These are phyloP conservation scores for Polyplosphaeria fusca DNA, from an alignment of 495 filamentous ascomycete genomes.

Conservation along the genomic window DNA sequence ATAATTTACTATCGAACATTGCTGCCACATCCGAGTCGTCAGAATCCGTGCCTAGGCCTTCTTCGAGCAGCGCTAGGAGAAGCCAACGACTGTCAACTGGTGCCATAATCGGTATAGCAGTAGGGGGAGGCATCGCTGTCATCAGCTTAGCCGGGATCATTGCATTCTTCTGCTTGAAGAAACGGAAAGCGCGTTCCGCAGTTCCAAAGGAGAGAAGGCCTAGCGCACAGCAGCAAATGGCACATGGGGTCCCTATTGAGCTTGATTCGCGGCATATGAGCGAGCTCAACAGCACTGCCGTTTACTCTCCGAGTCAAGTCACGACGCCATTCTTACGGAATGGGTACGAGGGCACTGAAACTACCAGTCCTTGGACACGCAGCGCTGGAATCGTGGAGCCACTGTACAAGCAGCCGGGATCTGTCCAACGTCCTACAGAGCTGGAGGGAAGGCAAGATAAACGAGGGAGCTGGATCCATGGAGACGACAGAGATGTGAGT, in stretches of 20 bases:
- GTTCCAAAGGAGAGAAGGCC: not conserved
- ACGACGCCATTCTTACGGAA: slow-evolving; percentile 6
- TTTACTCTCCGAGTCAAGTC: slow-evolving; percentile 3
- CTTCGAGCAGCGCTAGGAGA: too few relatives aligned
- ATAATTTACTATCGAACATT: too few relatives aligned
- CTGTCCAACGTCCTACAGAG: too few relatives aligned
- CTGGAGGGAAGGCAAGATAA: too few relatives aligned
- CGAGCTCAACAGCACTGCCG: slow-evolving; percentile 3
- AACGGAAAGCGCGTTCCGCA: not conserved
- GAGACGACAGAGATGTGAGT: too few relatives aligned
- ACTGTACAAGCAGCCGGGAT: too few relatives aligned
- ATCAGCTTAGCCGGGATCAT: slow-evolving; percentile 2
- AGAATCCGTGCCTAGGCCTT: too few relatives aligned
- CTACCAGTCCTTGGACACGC: too few relatives aligned
- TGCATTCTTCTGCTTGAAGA: slow-evolving; percentile 2
- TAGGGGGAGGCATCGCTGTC: slow-evolving; percentile 4
- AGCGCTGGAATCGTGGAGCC: too few relatives aligned
- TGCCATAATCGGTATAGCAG: slow-evolving; percentile 16
- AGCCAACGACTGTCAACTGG: slow-evolving; percentile 7
- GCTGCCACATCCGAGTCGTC: too few relatives aligned
- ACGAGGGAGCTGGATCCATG: too few relatives aligned
- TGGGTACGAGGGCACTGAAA: too few relatives aligned
- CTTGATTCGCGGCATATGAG: slow-evolving; percentile 1
- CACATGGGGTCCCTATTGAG: slow-evolving; percentile 1
- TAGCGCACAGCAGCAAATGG: not conserved